Base-by-base conservation (phyloP, 75 land plant species). In the Pinus tabuliformis region DNA sequence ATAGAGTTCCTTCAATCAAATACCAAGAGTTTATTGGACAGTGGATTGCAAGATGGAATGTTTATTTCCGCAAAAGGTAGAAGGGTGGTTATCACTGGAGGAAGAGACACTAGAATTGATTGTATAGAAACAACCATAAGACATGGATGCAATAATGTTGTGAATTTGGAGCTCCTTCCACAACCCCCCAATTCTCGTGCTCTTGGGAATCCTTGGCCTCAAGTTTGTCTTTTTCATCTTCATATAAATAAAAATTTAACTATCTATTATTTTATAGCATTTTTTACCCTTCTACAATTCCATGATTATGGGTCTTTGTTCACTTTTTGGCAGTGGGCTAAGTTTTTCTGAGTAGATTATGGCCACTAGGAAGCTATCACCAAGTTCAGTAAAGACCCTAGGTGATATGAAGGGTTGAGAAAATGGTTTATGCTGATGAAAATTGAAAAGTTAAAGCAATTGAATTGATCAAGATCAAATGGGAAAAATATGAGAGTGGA, bases 101-200 rank as follows among this genome's bases (percentile, higher is more conserved):
- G 99, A 22, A 98, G 99, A 70, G 99, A 97, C 72, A 97, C 99
- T 73, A 98, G 99, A 11, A 97, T 98, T 11, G 97, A 97, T 76
- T 97, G 97, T 77, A 91, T 97, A 49, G 99, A 86, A 18, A 97
- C 99, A 56, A 86, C 99, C 12, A 84, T 97, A 58, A 78, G 99
- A 21, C 99, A 97, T 88, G 99, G 93, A 8, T 91, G 95, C 81
- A 80, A 77, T 1, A 33, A 33, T 33, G 33, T 33, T 33, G 33
- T 33, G 33, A 33, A 33, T 33, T 33, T 33, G 33, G 33, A 33
- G 33, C 33, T 33, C 33, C 33, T 33, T 33, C 33, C 33, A 33
- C 33, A 33, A 33, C 33, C 99, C 24, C 98, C 99, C 70, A 66
- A 66, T 22, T 79, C 81, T n/a, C 83, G 97, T 74, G 93, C 95